Evolutionary conservation across 2,329 filamentous ascomycete genomes (phyloP), one percentile per base, ranked within the genome.

Genomic region (Truncatella angustata): DNA sequence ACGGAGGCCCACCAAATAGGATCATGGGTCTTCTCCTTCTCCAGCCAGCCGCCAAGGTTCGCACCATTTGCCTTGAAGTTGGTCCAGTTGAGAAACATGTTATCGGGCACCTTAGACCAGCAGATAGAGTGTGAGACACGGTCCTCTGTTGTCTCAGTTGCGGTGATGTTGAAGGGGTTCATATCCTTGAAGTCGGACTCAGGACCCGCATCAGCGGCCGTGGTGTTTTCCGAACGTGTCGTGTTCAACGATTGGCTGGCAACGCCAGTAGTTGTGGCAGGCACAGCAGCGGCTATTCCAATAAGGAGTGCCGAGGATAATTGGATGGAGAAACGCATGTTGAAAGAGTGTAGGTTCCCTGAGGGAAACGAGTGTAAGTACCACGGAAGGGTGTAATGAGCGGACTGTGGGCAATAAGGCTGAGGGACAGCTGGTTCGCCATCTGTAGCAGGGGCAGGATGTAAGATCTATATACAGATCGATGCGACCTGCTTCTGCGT

Each of bases 11-110:
- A 44, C 40, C 40, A 44, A 24, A 44, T 44, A 9, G 40, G 40
- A 18, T 44, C 40, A 24, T 44, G 40, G 12, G 40, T 44, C 40
- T 44, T 44, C 5, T 44, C 40, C 24, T 44, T 44, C 2, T 44
- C 40, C n/a, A 44, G 40, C 40, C 40, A 44, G 14, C 40, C 40
- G 24, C 40, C 40, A 18, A 44, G 21, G 40, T 44, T 44, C 21
- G 40, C 40, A 44, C 40, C 40, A 24, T 44, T 44, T n/a, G 40
- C 40, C 24, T 44, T 44, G 40, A 44, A 44, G 21, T 26, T 21
- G 30, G 40, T 44, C 40, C 40, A 44, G 40, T 44, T 30, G 40
- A 44, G 21, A 18, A 44, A 44, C 21, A 26, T 30, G 21, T 44
- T n/a, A 20, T 44, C 21, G n/a, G 40, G 20, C 24, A 44, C 40